phyloP scores from a whole-genome alignment of 805 yeast species.

The Priceomyces medius region DNA sequence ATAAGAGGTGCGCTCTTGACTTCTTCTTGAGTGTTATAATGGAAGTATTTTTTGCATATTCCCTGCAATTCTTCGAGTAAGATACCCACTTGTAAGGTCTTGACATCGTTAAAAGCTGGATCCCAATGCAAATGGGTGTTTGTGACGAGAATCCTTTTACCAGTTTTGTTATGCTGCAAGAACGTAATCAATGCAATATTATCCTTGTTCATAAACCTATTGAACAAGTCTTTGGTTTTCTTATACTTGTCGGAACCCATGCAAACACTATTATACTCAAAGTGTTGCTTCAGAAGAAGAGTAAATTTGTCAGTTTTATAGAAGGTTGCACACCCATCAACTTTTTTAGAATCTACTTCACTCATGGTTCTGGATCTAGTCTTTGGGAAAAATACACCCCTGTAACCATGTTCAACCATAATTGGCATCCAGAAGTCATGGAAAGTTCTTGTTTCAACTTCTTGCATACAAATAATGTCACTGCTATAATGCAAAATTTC shows the following conservation, averaged over 20 bases:
- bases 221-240: constrained; percentile 90
- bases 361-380: constrained; percentile 90
- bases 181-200: constrained; percentile 80
- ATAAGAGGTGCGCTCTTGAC: constrained; percentile 68
- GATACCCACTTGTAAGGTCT: constrained; percentile 92
- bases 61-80: constrained; percentile 82
- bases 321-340: constrained; percentile 98
- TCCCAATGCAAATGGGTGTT: constrained; percentile 99
- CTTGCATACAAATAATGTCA: constrained; percentile 90
- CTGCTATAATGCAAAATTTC: constrained; percentile 66
- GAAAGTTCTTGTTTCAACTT: constrained; percentile 83
- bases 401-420: constrained; percentile 72
- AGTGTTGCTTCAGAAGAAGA: constrained; percentile 63
- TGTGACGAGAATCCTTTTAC: constrained; percentile 69
- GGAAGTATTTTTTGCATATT: constrained; percentile 50
- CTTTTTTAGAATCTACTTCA: constrained; percentile 77
- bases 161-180: constrained; percentile 70
- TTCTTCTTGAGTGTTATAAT: constrained; percentile 47
- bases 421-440: constrained; percentile 85
- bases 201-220: constrained; percentile 94
- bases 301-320: constrained; percentile 69
- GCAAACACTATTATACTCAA: constrained; percentile 82
- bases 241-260: constrained; percentile 82
- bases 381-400: constrained; percentile 79
- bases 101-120: constrained; percentile 93